Base-by-base conservation (phyloP, 2,329 filamentous ascomycete genomes). In the Colletotrichum horii region DNA sequence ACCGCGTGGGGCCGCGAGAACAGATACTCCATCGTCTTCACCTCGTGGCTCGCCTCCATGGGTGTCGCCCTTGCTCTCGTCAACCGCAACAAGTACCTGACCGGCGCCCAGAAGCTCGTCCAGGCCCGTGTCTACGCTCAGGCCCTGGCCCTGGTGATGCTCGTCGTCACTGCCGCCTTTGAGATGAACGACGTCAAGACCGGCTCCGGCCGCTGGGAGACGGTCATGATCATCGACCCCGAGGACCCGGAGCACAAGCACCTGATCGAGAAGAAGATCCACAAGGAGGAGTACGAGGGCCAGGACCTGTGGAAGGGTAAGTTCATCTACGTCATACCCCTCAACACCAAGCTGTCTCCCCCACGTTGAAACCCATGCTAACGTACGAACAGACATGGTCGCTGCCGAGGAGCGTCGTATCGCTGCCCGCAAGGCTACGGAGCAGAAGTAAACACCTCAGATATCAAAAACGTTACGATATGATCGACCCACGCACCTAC, bases 111-210 rank as follows among this genome's bases (percentile, higher is more conserved):
- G 89, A 98, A 98, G 89, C 87, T 98, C 26, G 96, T 98, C 19
- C 96, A 98, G 89, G 96, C 96, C 28, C 93, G 96, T 91, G 94
- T 98, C 78, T 98, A 98, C 85, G 96, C 96, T 5, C 96, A 98
- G 88, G 95, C 94, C 8, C 87, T 98, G 80, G 98, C 96, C 7
- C 88, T 98, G 62, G 94, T 93, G 78, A 95, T 98, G 67, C 88
- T 98, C 72, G 91, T 98, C 82, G 92, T 95, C 72, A 94, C 93
- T 36, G 95, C 96, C 62, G 94, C 92, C 14, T 94, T 98, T 80
- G 96, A 98, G 91, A 89, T 91, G 78, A 86, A 85, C 70, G 97
- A 99, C 85, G 94, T 94, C 79, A 93, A 92, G 82, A 91, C 91
- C 82, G 95, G 95, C 65, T 90, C 90, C 81, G 94, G 93, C 78